A percentile compares a stretch with the other conserved stretches of the same genome.
These are phyloP conservation scores for Letharia lupina DNA, from an alignment of 495 filamentous ascomycete species.

Conservation along the genomic window DNA sequence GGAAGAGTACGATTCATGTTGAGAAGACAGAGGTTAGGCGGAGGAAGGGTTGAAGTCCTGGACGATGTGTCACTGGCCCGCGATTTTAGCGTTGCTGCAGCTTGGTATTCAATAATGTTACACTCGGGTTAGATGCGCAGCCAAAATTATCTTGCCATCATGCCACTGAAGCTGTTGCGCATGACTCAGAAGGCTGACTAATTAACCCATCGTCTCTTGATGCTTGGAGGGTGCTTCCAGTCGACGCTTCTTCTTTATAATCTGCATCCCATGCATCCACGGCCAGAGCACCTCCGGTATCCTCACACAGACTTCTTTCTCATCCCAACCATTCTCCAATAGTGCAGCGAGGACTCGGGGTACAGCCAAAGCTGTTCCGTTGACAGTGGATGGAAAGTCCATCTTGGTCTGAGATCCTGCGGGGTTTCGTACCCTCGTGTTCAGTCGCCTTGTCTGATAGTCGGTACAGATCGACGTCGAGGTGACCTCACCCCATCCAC, in stretches of 20 bases:
- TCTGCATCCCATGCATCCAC: slow-evolving; percentile 71
- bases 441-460: slow-evolving; percentile 79
- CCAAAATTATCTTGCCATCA: background rate
- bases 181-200: background rate
- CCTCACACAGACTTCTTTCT: slow-evolving; percentile 39
- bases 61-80: background rate
- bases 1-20: slow-evolving; percentile 12
- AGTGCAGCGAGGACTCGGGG: slow-evolving; percentile 83
- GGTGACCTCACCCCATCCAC: slow-evolving; percentile 91
- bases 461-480: slow-evolving; percentile 87
- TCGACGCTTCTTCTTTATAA: slow-evolving; percentile 42
- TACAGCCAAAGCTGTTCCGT: slow-evolving; percentile 88
- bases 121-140: background rate
- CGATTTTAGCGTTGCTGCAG: background rate
- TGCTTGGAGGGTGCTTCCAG: background rate
- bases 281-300: slow-evolving; percentile 68
- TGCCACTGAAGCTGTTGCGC: background rate
- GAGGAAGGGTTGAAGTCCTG: slow-evolving; percentile 13
- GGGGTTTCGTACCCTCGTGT: slow-evolving; percentile 49
- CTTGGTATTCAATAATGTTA: background rate
- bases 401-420: slow-evolving; percentile 30
- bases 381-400: slow-evolving; percentile 73
- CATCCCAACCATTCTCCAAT: slow-evolving; percentile 76
- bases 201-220: background rate
- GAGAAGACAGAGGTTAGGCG: slow-evolving; percentile 22